These are phyloP conservation scores for Aspergillus leporis DNA, from an alignment of 495 filamentous ascomycete species.

Conservation along the genomic window DNA sequence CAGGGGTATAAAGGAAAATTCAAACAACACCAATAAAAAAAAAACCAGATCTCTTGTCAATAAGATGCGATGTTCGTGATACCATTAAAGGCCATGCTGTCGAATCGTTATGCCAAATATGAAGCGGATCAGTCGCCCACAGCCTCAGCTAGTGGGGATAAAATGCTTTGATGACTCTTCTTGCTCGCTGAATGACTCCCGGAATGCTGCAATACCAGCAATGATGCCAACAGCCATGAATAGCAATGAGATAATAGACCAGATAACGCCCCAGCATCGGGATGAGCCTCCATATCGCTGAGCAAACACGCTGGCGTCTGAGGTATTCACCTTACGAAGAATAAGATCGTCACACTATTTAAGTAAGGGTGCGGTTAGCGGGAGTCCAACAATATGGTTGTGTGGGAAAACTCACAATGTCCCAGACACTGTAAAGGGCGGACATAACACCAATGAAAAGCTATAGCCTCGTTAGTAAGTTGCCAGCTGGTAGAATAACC, in stretches of 20 bases:
- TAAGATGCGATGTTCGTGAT: not conserved
- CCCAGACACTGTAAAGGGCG: slow-evolving; percentile 76
- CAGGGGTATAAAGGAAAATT: slow-evolving; percentile 1
- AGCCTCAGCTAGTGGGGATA: slow-evolving; percentile 48
- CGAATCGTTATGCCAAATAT: not conserved
- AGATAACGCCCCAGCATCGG: slow-evolving; percentile 80
- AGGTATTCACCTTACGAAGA: slow-evolving; percentile 76
- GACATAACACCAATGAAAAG: slow-evolving; percentile 83
- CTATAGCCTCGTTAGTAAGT: slow-evolving; percentile 14
- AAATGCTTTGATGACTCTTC: slow-evolving; percentile 68
- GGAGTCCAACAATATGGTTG: not conserved
- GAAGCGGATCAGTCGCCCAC: not conserved
- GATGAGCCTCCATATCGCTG: slow-evolving; percentile 75
- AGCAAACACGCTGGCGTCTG: slow-evolving; percentile 80
- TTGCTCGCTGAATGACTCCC: slow-evolving; percentile 64
- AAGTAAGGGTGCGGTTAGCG: slow-evolving; percentile 4
- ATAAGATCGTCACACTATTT: slow-evolving; percentile 74
- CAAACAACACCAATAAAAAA: not conserved
- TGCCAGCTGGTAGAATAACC: not conserved
- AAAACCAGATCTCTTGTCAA: not conserved
- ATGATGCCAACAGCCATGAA: slow-evolving; percentile 74
- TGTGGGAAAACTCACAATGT: slow-evolving; percentile 60
- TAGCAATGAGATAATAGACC: slow-evolving; percentile 66
- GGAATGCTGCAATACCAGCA: slow-evolving; percentile 74
- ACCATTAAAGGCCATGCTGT: not conserved